Conservation (phyloP, 2,329 filamentous ascomycete species). For the Trichoderma sp. region DNA sequence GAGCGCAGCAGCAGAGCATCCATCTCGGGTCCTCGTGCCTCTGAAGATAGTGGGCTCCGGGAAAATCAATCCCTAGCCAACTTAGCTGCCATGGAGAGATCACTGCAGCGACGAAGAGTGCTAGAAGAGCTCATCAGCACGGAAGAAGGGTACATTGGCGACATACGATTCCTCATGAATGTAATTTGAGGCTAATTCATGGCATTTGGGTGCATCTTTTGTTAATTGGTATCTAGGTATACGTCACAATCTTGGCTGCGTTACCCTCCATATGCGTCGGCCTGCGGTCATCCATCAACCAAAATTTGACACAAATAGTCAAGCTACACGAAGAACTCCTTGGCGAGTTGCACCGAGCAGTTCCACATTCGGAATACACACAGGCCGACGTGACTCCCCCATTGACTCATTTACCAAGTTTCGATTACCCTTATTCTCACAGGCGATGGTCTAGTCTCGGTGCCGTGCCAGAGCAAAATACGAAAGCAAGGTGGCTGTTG, state of each 20-base stretch:
- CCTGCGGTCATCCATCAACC: conserved; percentile 70
- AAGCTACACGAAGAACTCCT: conserved; percentile 81
- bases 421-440: conserved; percentile 29
- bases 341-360: conserved; percentile 64
- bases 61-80: conserved; percentile 59
- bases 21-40: conserved; percentile 56
- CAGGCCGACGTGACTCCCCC: conserved; percentile 33
- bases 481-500: conserved; percentile 42
- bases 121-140: conserved; percentile 83
- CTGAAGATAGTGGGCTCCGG: conserved; percentile 61
- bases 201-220: background rate
- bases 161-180: conserved; percentile 82
- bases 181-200: conserved; percentile 46
- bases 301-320: conserved; percentile 75
- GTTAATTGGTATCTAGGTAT: conserved; percentile 51
- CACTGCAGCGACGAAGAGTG: conserved; percentile 72
- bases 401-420: conserved; percentile 19
- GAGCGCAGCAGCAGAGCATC: conserved; percentile 63
- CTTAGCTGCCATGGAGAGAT: conserved; percentile 65
- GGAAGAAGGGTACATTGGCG: conserved; percentile 84
- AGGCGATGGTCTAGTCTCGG: conserved; percentile 49
- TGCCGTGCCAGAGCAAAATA: conserved; percentile 42
- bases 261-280: conserved; percentile 62
- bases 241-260: conserved; percentile 72
- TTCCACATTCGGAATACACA: conserved; percentile 66